These are phyloP conservation scores for Zea mays DNA, from an alignment of 176 grass and related monocot genomes.

Conservation along the genomic window DNA sequence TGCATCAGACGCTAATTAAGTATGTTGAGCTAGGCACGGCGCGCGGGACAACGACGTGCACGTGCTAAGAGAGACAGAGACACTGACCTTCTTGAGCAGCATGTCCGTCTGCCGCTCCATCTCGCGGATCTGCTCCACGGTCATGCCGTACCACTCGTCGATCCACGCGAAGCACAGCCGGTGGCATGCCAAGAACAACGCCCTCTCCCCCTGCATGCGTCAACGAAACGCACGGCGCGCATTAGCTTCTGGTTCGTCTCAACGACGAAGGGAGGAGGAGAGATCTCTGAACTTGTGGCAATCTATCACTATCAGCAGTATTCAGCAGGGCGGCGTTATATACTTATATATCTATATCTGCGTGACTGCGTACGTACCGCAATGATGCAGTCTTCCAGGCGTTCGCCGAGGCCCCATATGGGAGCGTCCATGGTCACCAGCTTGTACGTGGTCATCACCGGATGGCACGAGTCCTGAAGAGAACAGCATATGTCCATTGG, in stretches of 20 bases:
- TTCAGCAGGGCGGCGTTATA: too few species aligned
- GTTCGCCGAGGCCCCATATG: conserved; percentile 76
- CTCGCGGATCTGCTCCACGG: conserved; percentile 60
- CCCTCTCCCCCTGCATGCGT: conserved; percentile 55
- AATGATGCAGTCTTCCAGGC: conserved; percentile 68
- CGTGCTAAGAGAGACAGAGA: not conserved
- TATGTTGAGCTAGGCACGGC: not conserved
- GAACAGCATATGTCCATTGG: not conserved
- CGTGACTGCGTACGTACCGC: too few species aligned
- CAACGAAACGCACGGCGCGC: not conserved
- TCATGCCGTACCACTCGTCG: conserved; percentile 93
- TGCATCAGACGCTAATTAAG: not conserved
- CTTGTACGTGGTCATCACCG: conserved; percentile 84
- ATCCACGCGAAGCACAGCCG: conserved; percentile 89
- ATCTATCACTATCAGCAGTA: too few species aligned
- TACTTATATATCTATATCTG: too few species aligned
- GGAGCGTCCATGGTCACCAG: conserved; percentile 73
- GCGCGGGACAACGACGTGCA: too few species aligned
- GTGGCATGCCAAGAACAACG: conserved; percentile 76
- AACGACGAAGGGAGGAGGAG: not conserved
- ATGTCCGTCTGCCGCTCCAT: conserved; percentile 78
- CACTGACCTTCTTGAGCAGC: conserved; percentile 71
- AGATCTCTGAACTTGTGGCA: not conserved
- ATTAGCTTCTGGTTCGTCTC: not conserved
- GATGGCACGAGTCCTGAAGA: conserved; percentile 60